A percentile compares a stretch with the other conserved stretches of the same genome.
Evolutionary conservation across 805 yeast species (phyloP).

Genomic region (Priceomyces haplophilus): DNA sequence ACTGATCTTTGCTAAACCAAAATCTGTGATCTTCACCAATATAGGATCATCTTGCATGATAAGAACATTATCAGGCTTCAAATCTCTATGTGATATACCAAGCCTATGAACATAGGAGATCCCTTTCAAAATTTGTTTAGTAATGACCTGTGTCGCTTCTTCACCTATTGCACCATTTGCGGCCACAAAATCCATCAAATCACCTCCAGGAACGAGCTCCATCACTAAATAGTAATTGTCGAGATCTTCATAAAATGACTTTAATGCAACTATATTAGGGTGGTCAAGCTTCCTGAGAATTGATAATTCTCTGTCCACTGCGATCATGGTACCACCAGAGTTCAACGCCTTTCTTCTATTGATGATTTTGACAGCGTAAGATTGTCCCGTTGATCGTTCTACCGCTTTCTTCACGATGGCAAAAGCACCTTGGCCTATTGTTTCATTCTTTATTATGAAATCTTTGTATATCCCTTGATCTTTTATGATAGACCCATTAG

Average conservation of each 20-base stretch:
- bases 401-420: conserved; percentile 92
- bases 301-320: conserved; percentile 82
- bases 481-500: conserved; percentile 24
- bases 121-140: conserved; percentile 80
- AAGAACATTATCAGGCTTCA: conserved; percentile 93
- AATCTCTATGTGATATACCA: conserved; percentile 94
- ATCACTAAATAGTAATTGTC: conserved; percentile 82
- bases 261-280: conserved; percentile 77
- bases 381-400: conserved; percentile 77
- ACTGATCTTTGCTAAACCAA: conserved; percentile 90
- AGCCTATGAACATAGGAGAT: conserved; percentile 81
- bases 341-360: conserved; percentile 70
- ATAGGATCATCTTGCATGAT: conserved; percentile 92
- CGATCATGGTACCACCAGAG: conserved; percentile 67
- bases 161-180: conserved; percentile 91
- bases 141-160: conserved; percentile 81
- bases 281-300: conserved; percentile 76
- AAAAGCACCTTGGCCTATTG: conserved; percentile 97
- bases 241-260: conserved; percentile 81
- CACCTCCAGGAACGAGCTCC: conserved; percentile 97
- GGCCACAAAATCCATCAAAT: conserved; percentile 94
- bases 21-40: conserved; percentile 88
- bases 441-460: conserved; percentile 77
- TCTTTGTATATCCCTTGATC: conserved; percentile 62
- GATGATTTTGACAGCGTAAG: conserved; percentile 89